These are phyloP conservation scores for Sporothrix globosa DNA, from an alignment of 2,329 filamentous ascomycete genomes.

Conservation along the genomic window DNA sequence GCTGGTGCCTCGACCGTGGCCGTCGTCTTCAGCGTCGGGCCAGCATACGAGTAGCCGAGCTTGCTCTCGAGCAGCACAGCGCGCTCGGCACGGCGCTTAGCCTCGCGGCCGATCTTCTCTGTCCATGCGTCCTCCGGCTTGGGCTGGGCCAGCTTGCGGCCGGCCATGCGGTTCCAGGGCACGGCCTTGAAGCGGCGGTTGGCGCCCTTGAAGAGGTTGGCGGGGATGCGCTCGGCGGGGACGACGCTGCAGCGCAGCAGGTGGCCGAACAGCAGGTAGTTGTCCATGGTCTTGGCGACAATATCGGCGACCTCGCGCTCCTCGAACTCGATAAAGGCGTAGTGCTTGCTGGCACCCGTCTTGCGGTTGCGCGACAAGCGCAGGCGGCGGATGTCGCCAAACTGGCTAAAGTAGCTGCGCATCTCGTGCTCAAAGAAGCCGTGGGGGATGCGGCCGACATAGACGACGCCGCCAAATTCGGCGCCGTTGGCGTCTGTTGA, in stretches of 20 bases:
- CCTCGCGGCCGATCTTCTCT: slow-evolving; percentile 72
- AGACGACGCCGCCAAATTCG: slow-evolving; percentile 71
- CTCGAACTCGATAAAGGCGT: slow-evolving; percentile 89
- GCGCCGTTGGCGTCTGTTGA: slow-evolving; percentile 45
- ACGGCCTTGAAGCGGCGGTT: slow-evolving; percentile 84
- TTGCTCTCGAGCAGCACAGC: slow-evolving; percentile 71
- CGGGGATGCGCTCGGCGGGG: slow-evolving; percentile 74
- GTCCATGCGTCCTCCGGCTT: slow-evolving; percentile 77
- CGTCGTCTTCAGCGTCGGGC: slow-evolving; percentile 67
- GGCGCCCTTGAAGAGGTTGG: slow-evolving; percentile 84
- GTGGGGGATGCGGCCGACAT: slow-evolving; percentile 69
- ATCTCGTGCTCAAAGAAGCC: slow-evolving; percentile 98
- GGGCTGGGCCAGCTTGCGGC: slow-evolving; percentile 72
- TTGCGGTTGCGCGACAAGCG: slow-evolving; percentile 89
- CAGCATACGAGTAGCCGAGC: slow-evolving; percentile 81
- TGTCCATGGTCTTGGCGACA: slow-evolving; percentile 94
- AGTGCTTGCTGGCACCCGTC: slow-evolving; percentile 90
- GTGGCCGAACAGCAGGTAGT: slow-evolving; percentile 93
- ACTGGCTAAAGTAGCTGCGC: slow-evolving; percentile 90
- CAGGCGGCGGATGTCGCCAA: slow-evolving; percentile 76
- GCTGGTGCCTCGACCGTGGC: slow-evolving; percentile 46
- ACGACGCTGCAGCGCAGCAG: slow-evolving; percentile 77
- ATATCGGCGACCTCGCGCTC: slow-evolving; percentile 80
- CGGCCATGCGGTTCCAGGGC: slow-evolving; percentile 85
- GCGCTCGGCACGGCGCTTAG: slow-evolving; percentile 68